A percentile compares a stretch with the other conserved stretches of the same genome.
phyloP scores from a whole-genome alignment of 192 early-diverging fungal species.

The Coemansia sp. region DNA sequence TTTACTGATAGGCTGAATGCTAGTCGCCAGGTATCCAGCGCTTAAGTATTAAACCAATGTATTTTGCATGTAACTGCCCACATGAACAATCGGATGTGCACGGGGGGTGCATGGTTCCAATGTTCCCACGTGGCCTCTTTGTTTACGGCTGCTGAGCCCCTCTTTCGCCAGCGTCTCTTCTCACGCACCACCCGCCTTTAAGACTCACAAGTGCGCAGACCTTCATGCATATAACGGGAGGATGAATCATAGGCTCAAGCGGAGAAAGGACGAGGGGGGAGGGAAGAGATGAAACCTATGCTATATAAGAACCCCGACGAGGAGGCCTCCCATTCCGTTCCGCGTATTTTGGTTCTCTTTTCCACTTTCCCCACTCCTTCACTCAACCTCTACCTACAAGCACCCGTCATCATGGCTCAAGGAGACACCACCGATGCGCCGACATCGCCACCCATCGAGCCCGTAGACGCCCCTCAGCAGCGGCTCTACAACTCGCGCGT shows the following conservation, averaged over 20 bases:
- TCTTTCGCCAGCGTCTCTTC: not conserved
- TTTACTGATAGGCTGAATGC: slow-evolving; percentile 27
- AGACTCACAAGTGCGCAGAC: not conserved
- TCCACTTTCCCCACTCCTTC: not conserved
- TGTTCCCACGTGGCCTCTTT: slow-evolving; percentile 1
- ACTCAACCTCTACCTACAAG: not conserved
- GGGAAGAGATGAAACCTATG: not conserved
- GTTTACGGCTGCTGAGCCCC: slow-evolving; percentile 3
- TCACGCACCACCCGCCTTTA: not conserved
- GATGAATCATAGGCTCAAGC: not conserved
- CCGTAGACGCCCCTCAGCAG: slow-evolving; percentile 9
- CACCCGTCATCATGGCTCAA: not conserved
- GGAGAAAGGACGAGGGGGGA: not conserved
- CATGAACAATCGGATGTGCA: not conserved
- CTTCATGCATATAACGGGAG: not conserved
- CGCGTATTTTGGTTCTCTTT: slow-evolving; percentile 1
- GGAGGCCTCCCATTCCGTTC: not conserved
- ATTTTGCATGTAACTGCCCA: not conserved
- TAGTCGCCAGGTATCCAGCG: not conserved
- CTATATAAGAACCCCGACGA: slow-evolving; percentile 6
- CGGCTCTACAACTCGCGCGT: slow-evolving; percentile 60
- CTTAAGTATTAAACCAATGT: not conserved
- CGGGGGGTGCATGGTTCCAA: not conserved
- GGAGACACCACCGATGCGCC: not conserved
- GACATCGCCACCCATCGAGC: slow-evolving; percentile 1